phyloP scores from a whole-genome alignment of 345 rosid species.

The Excoecaria agallocha region DNA sequence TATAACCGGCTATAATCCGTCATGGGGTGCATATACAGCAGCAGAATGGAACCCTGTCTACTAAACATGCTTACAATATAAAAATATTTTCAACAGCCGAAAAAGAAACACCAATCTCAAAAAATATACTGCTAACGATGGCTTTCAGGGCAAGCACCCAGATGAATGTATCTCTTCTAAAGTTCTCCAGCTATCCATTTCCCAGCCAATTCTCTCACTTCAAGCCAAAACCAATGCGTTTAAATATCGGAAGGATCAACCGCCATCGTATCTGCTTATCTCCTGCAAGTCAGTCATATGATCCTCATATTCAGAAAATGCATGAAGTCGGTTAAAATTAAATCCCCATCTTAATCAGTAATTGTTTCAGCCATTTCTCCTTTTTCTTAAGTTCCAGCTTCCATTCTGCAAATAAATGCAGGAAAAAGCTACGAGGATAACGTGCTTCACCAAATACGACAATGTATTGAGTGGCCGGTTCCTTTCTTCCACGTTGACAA shows the following conservation, averaged over 20 bases:
- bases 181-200: neutral
- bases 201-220: neutral
- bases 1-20: neutral
- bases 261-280: neutral
- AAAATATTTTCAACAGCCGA: too few relatives aligned
- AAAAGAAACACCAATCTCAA: neutral
- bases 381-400: neutral
- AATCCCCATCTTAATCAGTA: slow-evolving; percentile 2
- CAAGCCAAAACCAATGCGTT: neutral
- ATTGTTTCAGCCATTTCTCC: neutral
- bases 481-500: neutral
- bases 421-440: neutral
- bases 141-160: neutral
- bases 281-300: slow-evolving; percentile 12
- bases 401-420: neutral
- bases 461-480: neutral
- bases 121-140: neutral
- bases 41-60: neutral
- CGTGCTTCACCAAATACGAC: neutral
- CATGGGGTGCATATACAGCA: neutral
- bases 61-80: neutral
- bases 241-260: neutral
- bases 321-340: neutral
- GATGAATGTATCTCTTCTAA: neutral
- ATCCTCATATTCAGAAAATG: neutral